Conservation (phyloP, 108 stramenopile genomes). For the Skeletonema costatum region DNA sequence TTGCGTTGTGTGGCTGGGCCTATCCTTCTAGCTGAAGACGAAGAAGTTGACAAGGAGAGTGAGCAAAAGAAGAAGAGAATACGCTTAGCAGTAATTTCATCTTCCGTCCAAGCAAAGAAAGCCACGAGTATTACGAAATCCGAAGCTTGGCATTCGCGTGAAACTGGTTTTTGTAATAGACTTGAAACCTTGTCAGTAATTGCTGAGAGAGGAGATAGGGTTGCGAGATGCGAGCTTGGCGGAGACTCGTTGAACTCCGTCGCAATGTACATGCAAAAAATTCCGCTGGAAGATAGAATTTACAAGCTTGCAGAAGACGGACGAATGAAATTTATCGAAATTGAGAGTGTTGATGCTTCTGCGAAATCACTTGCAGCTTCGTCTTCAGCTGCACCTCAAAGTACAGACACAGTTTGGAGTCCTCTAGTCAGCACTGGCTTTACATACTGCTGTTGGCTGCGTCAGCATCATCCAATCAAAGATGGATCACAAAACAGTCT, state of each 20-base stretch:
- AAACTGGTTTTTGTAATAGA: slow-evolving; percentile 64
- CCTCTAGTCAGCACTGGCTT: slow-evolving; percentile 74
- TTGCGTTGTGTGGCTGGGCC: slow-evolving; percentile 79
- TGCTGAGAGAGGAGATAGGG: slow-evolving; percentile 72
- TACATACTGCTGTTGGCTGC: slow-evolving; percentile 80
- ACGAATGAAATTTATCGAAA: slow-evolving; percentile 73
- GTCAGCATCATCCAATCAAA: slow-evolving; percentile 55
- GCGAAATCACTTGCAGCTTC: slow-evolving; percentile 56
- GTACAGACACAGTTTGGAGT: slow-evolving; percentile 66
- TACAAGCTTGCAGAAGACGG: slow-evolving; percentile 80
- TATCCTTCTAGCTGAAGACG: slow-evolving; percentile 55
- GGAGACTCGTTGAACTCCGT: slow-evolving; percentile 82
- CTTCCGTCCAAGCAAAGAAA: slow-evolving; percentile 55
- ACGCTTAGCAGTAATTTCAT: slow-evolving; percentile 75
- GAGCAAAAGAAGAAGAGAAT: slow-evolving; percentile 47
- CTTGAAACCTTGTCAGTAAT: slow-evolving; percentile 79
- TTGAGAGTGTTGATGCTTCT: slow-evolving; percentile 70
- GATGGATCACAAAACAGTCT: slow-evolving; percentile 60
- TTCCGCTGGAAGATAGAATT: slow-evolving; percentile 75
- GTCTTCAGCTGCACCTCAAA: slow-evolving; percentile 47
- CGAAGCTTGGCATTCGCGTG: slow-evolving; percentile 61
- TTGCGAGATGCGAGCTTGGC: slow-evolving; percentile 71
- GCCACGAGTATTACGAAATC: slow-evolving; percentile 34
- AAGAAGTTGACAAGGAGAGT: slow-evolving; percentile 27
- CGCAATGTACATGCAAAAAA: slow-evolving; percentile 76